Evolutionary conservation across 2,329 filamentous ascomycete species (phyloP).

Genomic region (Fusarium penzigii): DNA sequence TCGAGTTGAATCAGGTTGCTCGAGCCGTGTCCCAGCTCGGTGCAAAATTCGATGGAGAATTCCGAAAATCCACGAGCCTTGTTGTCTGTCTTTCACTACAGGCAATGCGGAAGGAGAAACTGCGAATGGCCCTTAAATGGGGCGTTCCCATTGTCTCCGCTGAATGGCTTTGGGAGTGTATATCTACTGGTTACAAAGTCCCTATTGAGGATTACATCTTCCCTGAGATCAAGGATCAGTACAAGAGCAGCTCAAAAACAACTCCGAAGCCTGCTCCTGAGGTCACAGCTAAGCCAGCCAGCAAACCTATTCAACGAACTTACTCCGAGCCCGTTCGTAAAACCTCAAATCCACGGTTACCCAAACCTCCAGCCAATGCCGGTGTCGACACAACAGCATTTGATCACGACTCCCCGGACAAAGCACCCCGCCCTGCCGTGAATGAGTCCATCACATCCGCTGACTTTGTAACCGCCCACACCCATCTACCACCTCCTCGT

Average conservation of each 20-base stretch:
- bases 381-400: slow-evolving; percentile 45
- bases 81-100: slow-evolving; percentile 68
- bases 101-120: slow-evolving; percentile 70
- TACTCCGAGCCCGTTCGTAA: slow-evolving; percentile 19
- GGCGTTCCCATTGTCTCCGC: slow-evolving; percentile 77
- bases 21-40: slow-evolving; percentile 77
- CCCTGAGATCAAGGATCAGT: slow-evolving; percentile 43
- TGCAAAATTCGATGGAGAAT: slow-evolving; percentile 76
- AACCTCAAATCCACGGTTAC: slow-evolving; percentile 10
- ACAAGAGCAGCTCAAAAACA: slow-evolving; percentile 15
- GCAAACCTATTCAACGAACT: slow-evolving; percentile 22
- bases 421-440: slow-evolving; percentile 4
- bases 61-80: slow-evolving; percentile 71
- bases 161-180: slow-evolving; percentile 84
- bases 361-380: slow-evolving; percentile 23
- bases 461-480: slow-evolving; percentile 46
- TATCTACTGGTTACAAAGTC: slow-evolving; percentile 55
- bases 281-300: slow-evolving; percentile 2
- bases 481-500: slow-evolving; percentile 33
- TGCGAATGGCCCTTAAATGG: slow-evolving; percentile 73
- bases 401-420: slow-evolving; percentile 31
- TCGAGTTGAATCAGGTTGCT: slow-evolving; percentile 83
- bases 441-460: slow-evolving; percentile 32
- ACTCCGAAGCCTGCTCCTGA: slow-evolving; percentile 3
- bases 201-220: slow-evolving; percentile 51